Base-by-base conservation (phyloP, 139 green algal genomes). In the Chlamydomonas sp. region DNA sequence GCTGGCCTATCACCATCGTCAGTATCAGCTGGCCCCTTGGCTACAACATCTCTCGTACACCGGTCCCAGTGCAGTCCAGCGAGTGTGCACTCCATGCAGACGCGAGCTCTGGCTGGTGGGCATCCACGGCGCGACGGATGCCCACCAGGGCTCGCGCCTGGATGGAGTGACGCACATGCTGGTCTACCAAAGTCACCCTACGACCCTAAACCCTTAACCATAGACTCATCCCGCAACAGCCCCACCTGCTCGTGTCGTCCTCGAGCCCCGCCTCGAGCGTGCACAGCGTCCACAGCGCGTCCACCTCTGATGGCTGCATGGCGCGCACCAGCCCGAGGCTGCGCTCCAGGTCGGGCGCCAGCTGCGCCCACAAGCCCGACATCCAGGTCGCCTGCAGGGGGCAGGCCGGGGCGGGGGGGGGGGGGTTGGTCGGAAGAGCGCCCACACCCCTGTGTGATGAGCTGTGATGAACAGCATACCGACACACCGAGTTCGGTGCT, bases 241-340 rank as follows among this genome's bases (percentile, higher is more conserved):
- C n/a, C n/a, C n/a, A n/a, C 10, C 63, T 72, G 39, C 74, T 67
- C 35, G 74, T 48, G 0, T 37, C n/a, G n/a, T 48, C 58, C 34
- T 73, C 2, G 66, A 77, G 31, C 36, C 76, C 76, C 29, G 76
- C 76, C 47, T 87, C 78, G 34, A 75, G 37, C 30, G 64, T 39
- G 47, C 82, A 87, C 66, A 87, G 71, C 60, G 80, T 73, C 82
- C 82, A 87, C 61, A 87, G 48, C 28, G 74, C 78, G 26, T 84
- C 82, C 49, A 87, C 71, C 28, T 87, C 78, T 29, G 60, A 79
- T 3, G 82, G 48, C 13, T 28, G 31, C 47, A 81, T 35, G 31
- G 28, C 26, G 10, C 74, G 61, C 26, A 22, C 20, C 48, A 87
- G 35, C 33, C 61, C 65, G 43, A 87, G 54, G 1, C 65, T 59